These are phyloP conservation scores for Globisporangium uncinulatum DNA, from an alignment of 352 stramenopile species.

Conservation along the genomic window DNA sequence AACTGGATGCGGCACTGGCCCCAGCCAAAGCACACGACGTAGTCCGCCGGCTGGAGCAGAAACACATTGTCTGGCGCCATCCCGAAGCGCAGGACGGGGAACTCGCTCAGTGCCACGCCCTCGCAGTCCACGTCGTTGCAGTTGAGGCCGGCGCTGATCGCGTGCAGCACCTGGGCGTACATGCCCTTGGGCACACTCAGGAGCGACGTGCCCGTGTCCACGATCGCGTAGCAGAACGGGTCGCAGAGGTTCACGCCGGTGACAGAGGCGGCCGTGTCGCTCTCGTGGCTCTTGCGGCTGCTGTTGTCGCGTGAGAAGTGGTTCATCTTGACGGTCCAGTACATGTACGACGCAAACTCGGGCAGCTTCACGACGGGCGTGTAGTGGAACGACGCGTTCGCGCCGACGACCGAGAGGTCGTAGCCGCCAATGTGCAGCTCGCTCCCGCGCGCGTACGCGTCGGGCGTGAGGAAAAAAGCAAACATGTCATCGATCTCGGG, in stretches of 20 bases:
- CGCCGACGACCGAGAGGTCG: conserved; percentile 74
- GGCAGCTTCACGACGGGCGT: conserved; percentile 80
- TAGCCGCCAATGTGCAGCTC: conserved; percentile 84
- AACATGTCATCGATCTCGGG: conserved; percentile 82
- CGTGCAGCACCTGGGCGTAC: conserved; percentile 52
- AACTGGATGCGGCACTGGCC: conserved; percentile 78
- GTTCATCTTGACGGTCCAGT: conserved; percentile 83
- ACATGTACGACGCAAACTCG: conserved; percentile 76
- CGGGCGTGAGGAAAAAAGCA: conserved; percentile 80
- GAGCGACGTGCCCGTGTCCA: conserved; percentile 85
- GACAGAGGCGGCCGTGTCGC: background rate
- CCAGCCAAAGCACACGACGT: conserved; percentile 68
- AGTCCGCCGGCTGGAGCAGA: conserved; percentile 71
- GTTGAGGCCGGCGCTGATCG: conserved; percentile 54
- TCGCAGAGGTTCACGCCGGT: conserved; percentile 45
- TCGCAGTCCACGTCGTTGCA: conserved; percentile 72
- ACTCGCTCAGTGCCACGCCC: conserved; percentile 36
- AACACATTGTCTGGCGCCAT: conserved; percentile 86
- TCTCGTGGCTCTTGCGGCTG: background rate
- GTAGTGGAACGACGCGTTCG: conserved; percentile 85
- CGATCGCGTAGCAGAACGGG: conserved; percentile 85
- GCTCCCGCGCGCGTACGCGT: conserved; percentile 59
- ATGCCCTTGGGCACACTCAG: conserved; percentile 73
- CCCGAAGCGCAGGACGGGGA: conserved; percentile 68
- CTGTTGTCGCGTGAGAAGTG: conserved; percentile 25